Evolutionary conservation across 345 rosid species (phyloP).

Genomic region (Eucalyptus regnans): DNA sequence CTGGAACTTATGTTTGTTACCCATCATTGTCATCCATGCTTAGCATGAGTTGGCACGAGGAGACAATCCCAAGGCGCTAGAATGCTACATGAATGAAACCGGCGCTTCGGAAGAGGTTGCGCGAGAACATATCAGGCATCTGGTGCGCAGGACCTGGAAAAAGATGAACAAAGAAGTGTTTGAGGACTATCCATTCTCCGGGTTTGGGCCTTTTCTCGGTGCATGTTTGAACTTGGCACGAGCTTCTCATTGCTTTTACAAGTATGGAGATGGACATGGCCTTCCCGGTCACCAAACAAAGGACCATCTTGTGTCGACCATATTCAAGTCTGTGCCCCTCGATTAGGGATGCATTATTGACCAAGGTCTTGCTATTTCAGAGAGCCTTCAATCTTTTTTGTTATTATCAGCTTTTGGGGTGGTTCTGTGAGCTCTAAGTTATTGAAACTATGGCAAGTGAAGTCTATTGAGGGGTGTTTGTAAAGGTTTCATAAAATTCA

Average conservation of each 20-base stretch:
- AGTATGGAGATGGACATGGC: slow-evolving; percentile 3
- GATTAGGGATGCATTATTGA: not conserved
- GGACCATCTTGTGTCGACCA: not conserved
- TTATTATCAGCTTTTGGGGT: too few species aligned
- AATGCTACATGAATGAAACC: not conserved
- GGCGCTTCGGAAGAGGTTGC: not conserved
- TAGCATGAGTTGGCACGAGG: not conserved
- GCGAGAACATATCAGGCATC: not conserved
- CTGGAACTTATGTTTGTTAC: not conserved
- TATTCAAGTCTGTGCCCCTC: not conserved
- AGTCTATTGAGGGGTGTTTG: too few species aligned
- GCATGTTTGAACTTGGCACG: not conserved
- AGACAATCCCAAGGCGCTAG: not conserved
- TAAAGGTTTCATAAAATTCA: too few species aligned
- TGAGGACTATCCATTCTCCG: not conserved
- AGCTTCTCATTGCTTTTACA: slow-evolving; percentile 1
- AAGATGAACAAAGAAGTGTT: not conserved
- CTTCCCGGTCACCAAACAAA: not conserved
- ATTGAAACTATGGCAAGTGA: too few species aligned
- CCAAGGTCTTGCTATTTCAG: not conserved
- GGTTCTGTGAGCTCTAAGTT: too few species aligned
- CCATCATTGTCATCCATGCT: not conserved
- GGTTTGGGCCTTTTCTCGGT: not conserved
- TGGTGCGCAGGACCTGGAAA: slow-evolving; percentile 1
- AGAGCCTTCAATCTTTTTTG: not conserved